These are phyloP conservation scores for Phaseolus lunatus DNA, from an alignment of 306 rosid genomes.

Conservation along the genomic window DNA sequence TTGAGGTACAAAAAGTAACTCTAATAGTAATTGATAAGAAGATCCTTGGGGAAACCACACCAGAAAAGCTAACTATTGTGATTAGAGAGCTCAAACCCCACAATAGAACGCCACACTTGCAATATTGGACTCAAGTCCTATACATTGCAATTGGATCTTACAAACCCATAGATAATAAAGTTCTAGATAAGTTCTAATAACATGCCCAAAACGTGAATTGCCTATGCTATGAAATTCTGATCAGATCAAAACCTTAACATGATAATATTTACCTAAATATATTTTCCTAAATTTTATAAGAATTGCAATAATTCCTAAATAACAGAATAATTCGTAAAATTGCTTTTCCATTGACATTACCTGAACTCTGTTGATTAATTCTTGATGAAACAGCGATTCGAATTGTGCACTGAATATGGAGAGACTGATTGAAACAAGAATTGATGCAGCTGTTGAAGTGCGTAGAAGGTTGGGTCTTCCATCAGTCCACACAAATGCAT, in stretches of 20 bases:
- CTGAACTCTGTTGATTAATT: constrained; percentile 35
- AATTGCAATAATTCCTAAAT: background rate
- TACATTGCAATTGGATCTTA: too few relatives aligned
- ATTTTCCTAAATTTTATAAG: background rate
- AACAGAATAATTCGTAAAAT: background rate
- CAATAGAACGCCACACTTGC: too few relatives aligned
- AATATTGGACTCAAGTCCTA: too few relatives aligned
- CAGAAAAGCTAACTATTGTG: too few relatives aligned
- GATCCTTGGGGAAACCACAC: too few relatives aligned
- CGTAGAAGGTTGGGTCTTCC: constrained; percentile 85
- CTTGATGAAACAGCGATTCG: constrained; percentile 60
- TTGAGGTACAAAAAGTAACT: too few relatives aligned
- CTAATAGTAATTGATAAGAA: too few relatives aligned
- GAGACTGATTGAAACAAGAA: constrained; percentile 79
- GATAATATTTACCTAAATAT: background rate
- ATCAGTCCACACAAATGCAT: constrained; percentile 75
- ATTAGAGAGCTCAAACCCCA: too few relatives aligned
- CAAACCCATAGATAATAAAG: background rate
- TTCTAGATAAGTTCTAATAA: background rate
- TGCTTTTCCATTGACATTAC: background rate
- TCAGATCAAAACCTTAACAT: background rate
- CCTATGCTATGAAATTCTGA: background rate
- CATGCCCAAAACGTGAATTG: background rate
- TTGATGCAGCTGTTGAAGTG: constrained; percentile 66
- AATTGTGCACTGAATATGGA: constrained; percentile 70